Evolutionary conservation across 1,284 basidiomycete genomes (phyloP).

Genomic region (Termitomyces sp.): DNA sequence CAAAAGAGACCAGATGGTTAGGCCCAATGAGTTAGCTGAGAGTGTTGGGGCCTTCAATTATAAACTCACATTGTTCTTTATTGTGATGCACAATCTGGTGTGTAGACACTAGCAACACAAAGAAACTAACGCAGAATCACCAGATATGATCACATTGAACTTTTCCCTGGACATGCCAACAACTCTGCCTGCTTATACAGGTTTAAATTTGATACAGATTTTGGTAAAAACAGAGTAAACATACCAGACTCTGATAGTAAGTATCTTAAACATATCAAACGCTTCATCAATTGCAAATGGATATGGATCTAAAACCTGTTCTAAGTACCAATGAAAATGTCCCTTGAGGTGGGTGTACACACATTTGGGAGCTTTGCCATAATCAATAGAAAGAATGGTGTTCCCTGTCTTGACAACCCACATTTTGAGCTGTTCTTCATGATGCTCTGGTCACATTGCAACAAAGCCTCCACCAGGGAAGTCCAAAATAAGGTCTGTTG

Average conservation of each 20-base stretch:
- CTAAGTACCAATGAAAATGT: not conserved
- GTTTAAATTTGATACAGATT: not conserved
- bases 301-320: constrained; percentile 68
- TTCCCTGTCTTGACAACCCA: constrained; percentile 82
- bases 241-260: constrained; percentile 74
- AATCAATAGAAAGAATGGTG: constrained; percentile 86
- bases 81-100: no score
- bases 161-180: constrained; percentile 83
- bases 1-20: no score
- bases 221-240: constrained; percentile 9
- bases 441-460: constrained; percentile 92
- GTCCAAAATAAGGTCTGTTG: constrained; percentile 84
- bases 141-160: constrained; percentile 74
- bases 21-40: no score
- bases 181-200: constrained; percentile 50
- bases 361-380: constrained; percentile 97
- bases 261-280: constrained; percentile 82
- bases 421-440: constrained; percentile 86
- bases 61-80: no score
- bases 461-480: constrained; percentile 96
- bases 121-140: constrained; percentile 86
- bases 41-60: no score
- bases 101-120: no score
- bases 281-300: constrained; percentile 94
- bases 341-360: constrained; percentile 25